These are phyloP conservation scores for Arctostaphylos glauca DNA, from an alignment of 148 eudicot genomes.

Conservation along the genomic window DNA sequence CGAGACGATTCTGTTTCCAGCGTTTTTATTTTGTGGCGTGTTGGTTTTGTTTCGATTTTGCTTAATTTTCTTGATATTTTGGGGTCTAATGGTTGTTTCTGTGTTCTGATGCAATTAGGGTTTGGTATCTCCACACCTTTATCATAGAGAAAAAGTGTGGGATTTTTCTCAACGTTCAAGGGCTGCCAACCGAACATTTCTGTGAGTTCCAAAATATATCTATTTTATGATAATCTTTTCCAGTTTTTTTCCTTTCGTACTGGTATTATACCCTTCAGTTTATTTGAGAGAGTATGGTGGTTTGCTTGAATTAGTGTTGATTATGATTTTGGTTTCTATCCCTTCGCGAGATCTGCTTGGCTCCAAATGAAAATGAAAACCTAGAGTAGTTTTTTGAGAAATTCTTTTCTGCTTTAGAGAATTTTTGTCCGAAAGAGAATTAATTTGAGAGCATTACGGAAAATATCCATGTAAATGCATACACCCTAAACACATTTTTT, in stretches of 20 bases:
- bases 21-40: not conserved
- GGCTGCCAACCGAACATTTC: constrained; percentile 5
- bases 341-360: not conserved
- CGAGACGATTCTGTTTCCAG: not conserved
- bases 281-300: not conserved
- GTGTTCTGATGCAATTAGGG: constrained; percentile 40
- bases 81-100: constrained; percentile 26
- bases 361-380: not conserved
- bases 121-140: constrained; percentile 15
- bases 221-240: not conserved
- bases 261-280: not conserved
- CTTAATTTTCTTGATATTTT: not conserved
- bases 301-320: not conserved
- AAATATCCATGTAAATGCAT: not conserved
- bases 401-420: not conserved
- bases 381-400: not conserved
- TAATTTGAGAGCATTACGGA: not conserved
- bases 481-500: not conserved
- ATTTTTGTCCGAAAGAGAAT: no score
- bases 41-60: constrained; percentile 1
- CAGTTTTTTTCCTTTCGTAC: not conserved
- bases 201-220: constrained; percentile 21
- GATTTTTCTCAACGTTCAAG: constrained; percentile 8
- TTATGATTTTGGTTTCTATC: not conserved
- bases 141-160: not conserved